A percentile compares a stretch with the other conserved stretches of the same genome.
These are phyloP conservation scores for Kuraishia molischiana DNA, from an alignment of 805 yeast genomes.

Conservation along the genomic window DNA sequence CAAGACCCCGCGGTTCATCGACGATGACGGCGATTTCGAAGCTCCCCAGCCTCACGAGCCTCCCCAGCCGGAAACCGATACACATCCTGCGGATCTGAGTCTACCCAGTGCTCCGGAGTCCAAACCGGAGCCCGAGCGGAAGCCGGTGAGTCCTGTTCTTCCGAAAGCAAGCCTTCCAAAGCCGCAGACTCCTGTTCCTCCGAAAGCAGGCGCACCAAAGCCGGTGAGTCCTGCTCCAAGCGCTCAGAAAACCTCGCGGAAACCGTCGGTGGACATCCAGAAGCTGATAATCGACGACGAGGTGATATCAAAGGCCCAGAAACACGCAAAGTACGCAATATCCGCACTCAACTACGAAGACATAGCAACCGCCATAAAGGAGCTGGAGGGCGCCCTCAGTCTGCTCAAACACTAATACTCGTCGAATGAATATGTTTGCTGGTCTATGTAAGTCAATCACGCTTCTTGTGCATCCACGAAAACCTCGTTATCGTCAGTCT, in stretches of 20 bases:
- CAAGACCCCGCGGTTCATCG: background rate
- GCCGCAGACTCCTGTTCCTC: background rate
- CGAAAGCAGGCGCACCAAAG: background rate
- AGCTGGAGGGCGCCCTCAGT: conserved; percentile 44
- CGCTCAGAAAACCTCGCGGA: conserved; percentile 3
- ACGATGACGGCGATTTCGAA: conserved; percentile 3
- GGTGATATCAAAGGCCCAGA: conserved; percentile 50
- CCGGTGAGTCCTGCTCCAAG: background rate
- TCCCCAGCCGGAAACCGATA: background rate
- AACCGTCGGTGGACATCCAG: conserved; percentile 25
- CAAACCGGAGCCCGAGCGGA: background rate
- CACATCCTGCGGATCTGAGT: background rate
- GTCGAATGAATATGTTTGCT: too few species aligned
- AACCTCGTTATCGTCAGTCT: background rate
- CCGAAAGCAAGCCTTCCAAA: background rate
- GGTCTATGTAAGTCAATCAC: background rate
- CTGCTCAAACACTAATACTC: conserved; percentile 17
- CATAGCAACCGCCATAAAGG: conserved; percentile 53
- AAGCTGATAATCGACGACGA: conserved; percentile 45
- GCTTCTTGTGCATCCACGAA: conserved; percentile 1
- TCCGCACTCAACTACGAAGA: conserved; percentile 78
- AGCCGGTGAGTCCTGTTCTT: background rate
- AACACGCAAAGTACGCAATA: conserved; percentile 64
- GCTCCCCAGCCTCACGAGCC: background rate
- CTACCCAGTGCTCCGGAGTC: background rate